Conservation (phyloP, 805 yeast genomes). For the Lipomyces sp. region DNA sequence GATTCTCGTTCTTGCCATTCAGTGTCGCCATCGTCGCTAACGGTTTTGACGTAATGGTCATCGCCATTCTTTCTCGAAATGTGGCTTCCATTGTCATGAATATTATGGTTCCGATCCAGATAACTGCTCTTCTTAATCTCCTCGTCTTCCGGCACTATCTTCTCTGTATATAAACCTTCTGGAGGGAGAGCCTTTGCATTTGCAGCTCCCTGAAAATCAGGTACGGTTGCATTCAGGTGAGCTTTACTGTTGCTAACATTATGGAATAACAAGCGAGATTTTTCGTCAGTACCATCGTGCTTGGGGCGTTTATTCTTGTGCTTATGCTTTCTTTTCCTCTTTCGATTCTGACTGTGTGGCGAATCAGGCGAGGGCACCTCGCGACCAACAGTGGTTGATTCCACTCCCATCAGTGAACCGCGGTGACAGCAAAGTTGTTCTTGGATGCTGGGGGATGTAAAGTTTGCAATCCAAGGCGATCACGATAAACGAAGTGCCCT, state of each 20-base stretch:
- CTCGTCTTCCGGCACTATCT: too few relatives aligned
- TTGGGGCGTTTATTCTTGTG: neutral
- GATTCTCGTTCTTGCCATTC: constrained; percentile 18
- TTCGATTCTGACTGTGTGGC: neutral
- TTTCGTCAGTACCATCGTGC: neutral
- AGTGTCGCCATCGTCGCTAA: constrained; percentile 11
- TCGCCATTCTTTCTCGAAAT: neutral
- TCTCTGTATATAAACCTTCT: neutral
- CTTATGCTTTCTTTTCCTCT: neutral
- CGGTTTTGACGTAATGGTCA: neutral
- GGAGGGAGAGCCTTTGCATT: neutral
- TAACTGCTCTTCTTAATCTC: neutral
- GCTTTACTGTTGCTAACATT: neutral
- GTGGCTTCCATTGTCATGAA: neutral
- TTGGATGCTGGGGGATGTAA: too few relatives aligned
- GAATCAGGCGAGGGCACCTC: neutral
- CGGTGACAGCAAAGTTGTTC: too few relatives aligned
- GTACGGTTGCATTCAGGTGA: neutral
- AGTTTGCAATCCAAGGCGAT: too few relatives aligned
- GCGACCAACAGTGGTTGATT: neutral
- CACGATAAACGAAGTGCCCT: too few relatives aligned
- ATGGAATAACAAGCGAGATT: neutral
- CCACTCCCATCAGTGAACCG: neutral
- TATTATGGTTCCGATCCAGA: neutral
- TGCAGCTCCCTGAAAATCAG: neutral